Evolutionary conservation across 148 eudicot species (phyloP), one percentile per base, ranked within the genome.

Genomic region (Chenopodium formosanum): DNA sequence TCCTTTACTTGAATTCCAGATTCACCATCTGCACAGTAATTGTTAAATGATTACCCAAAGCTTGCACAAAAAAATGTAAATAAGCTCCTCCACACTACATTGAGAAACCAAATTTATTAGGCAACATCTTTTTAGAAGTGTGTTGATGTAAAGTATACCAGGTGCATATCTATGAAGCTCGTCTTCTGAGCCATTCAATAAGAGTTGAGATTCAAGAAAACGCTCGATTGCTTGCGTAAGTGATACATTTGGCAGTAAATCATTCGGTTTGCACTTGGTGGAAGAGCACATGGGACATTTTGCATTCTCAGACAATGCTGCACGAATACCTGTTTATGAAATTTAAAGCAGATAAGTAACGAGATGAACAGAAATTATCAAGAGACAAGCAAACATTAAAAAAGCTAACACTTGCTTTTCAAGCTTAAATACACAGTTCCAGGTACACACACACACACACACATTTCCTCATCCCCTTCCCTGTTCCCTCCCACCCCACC

Each of bases 221-320:
- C 87, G 88, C 78, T 89, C 86, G 32, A 90, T 90, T 58, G 92
- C 89, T 71, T 93, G 91, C 85, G 92, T 88, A 70, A 93, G 90
- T 52, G 94, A 89, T 81, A 91, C 73, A 85, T 93, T 93, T 70
- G 97, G 97, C 40, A 91, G 87, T 84, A 93, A 82, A 84, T 91
- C 81, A 44, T 82, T 84, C 20, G 87, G 88, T 67, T 81, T 89
- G 86, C 89, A 90, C 87, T 86, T 91, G 77, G 74, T 76, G 32
- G 94, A 90, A 46, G 82, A 91, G 64, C 94, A 93, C 80, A 83
- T 88, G 25, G 97, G 97, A 86, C 94, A 93, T 83, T 79, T 90
- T 52, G 82, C 84, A 82, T 82, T 83, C 66, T 82, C 83, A 44
- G 70, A 23, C 72, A 93, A 87, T 12, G 84, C 89, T 62, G 19